These are phyloP conservation scores for Salinomyces thailandicus DNA, from an alignment of 2,329 filamentous ascomycete genomes.

Conservation along the genomic window DNA sequence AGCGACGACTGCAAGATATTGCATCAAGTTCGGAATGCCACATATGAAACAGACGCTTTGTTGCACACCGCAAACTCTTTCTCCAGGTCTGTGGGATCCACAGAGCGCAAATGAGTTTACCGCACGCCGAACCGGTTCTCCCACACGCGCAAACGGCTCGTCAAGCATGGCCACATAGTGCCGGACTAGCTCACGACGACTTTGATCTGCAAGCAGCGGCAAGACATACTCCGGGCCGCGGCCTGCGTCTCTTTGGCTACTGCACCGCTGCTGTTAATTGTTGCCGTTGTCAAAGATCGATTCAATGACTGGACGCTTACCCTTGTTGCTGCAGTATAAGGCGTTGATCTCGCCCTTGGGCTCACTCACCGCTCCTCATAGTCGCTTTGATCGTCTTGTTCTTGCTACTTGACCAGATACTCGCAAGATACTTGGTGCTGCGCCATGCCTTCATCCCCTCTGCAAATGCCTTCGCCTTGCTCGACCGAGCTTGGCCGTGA, in stretches of 20 bases:
- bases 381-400: neutral
- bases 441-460: constrained; percentile 14
- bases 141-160: constrained; percentile 12
- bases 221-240: constrained; percentile 17
- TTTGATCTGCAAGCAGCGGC: constrained; percentile 11
- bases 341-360: constrained; percentile 13
- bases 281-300: constrained; percentile 8
- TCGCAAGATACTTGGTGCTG: constrained; percentile 1
- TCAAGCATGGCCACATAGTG: constrained; percentile 6
- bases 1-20: no score
- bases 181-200: constrained; percentile 7
- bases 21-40: neutral
- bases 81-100: constrained; percentile 9
- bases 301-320: constrained; percentile 8
- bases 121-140: constrained; percentile 10
- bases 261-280: constrained; percentile 11
- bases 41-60: constrained; percentile 18
- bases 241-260: constrained; percentile 9
- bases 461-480: constrained; percentile 14
- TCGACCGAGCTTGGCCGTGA: constrained; percentile 8
- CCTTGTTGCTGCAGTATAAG: constrained; percentile 18
- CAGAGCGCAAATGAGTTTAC: constrained; percentile 9
- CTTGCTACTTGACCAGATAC: neutral
- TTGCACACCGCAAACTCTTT: constrained; percentile 21
- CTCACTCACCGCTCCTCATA: constrained; percentile 11